Base-by-base conservation (phyloP, 2,329 filamentous ascomycete genomes). In the Exophiala sideris region DNA sequence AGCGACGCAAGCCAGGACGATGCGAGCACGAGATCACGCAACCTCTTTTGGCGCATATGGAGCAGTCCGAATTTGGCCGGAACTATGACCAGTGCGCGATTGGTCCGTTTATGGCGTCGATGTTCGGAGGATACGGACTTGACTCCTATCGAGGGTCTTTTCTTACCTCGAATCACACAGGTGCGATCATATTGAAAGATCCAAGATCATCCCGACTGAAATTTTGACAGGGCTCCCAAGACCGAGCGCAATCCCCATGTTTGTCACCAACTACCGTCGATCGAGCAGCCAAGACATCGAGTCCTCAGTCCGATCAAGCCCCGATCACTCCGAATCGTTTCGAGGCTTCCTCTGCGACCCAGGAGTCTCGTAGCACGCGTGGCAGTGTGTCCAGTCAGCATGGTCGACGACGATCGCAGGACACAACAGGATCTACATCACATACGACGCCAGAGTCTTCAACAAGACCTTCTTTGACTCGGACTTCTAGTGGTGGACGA, bases 41-140 rank as follows among this genome's bases (percentile, higher is more conserved):
- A 79, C 62, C 68, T 79, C 29, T 79, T 80, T 62, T 79, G 77
- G 77, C 68, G 77, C 49, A 73, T 79, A 57, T 79, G 75, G 76
- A 68, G 74, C 46, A 75, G 68, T 49, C 62, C 68, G 5, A 62
- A 61, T 6, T 67, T 77, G 11, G 64, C 66, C 14, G 58, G 64
- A 11, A 67, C 64, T 5, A 68, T 78, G 7, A 69, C 66, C 44
- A 69, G 73, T 16, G 66, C 67, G 9, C 71, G 65, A 8, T 62
- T 80, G 50, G 73, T 73, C 8, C 62, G 49, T 4, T 64, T 79
- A 41, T 78, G 79, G 56, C 45, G 51, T 16, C 56, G 40, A 24
- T 61, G 60, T 36, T 50, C 51, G 16, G 46, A 50, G 50, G 50
- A 52, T 44, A 64, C 71, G 42, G 66, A 69, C 45, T 76, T 79